Evolutionary conservation across 495 filamentous ascomycete genomes (phyloP).

Genomic region (Lasiosphaeriaceae sp.): DNA sequence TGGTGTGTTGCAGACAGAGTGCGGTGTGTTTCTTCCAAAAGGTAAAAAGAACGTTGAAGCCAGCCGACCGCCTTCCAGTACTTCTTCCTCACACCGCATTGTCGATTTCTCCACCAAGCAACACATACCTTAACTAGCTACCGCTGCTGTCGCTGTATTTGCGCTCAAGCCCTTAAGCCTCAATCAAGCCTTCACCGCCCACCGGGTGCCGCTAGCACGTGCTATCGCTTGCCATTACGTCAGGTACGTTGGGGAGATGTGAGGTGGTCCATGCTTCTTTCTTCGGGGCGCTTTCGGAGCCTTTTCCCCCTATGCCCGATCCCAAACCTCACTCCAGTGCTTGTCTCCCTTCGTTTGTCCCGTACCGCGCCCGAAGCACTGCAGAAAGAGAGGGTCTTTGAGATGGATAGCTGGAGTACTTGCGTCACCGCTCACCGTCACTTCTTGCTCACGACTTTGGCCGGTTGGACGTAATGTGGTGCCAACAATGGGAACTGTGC

Average conservation of each 20-base stretch:
- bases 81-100: background rate
- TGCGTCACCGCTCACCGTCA: too few species aligned
- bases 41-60: background rate
- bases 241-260: background rate
- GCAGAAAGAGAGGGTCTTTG: too few species aligned
- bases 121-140: too few species aligned
- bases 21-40: too few species aligned
- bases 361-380: too few species aligned
- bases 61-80: background rate
- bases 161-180: background rate
- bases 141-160: background rate
- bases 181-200: background rate
- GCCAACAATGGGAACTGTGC: too few species aligned
- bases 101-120: background rate
- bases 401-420: too few species aligned
- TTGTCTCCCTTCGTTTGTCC: too few species aligned
- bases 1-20: too few species aligned
- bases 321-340: too few species aligned
- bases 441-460: background rate
- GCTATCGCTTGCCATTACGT: conserved; percentile 5
- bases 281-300: background rate
- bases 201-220: background rate
- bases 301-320: too few species aligned
- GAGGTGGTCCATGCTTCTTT: conserved; percentile 7
- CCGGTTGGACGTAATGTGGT: background rate